Evolutionary conservation across 192 early-diverging fungal genomes (phyloP), one percentile per base, ranked within the genome.

Genomic region (Chytriomyces sp.): DNA sequence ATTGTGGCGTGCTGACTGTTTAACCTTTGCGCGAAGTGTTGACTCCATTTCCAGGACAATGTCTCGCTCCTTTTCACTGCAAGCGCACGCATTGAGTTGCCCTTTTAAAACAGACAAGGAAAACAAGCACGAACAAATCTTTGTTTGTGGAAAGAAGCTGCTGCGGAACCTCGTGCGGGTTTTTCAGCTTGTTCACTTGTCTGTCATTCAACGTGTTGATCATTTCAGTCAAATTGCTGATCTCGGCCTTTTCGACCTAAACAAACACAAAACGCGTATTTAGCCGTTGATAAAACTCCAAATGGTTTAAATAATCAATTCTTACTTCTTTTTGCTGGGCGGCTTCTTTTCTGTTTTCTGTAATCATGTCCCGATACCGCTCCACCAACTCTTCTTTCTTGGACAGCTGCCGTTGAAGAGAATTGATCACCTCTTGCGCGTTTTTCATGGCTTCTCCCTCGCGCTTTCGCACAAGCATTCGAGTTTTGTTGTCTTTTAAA

Each of bases 281-380:
- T 24, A n/a, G 16, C 1, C 61, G 3, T 53, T 35, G 23, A 73
- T 13, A 18, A n/a, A 16, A 57, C 16, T 20, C 16, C 53, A 57
- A 57, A 13, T 1, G 35, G 35, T 35, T 0, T 2, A 57, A 20
- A 5, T 5, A 57, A 57, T n/a, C 53, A 11, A 49, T 69, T 69
- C 16, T 1, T 20, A 73, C 82, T 50, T 75, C 53, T 61, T 80
- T 59, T 63, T 76, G 72, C 35, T 9, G n/a, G 35, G 46, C 62
- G 53, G 79, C 64, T 11, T 83, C 80, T 59, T 77, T 84, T 64
- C 81, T 69, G 9, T 69, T 50, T 18, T 65, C 76, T n/a, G 61
- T 67, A 10, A 86, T 49, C 83, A 86, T 88, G n/a, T 75, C 67
- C 1, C 79, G 79, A 63, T 86, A 86, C 53, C 85, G 83, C 50